Base-by-base conservation (phyloP, 2,329 filamentous ascomycete genomes). In the Colletotrichum camelliae region DNA sequence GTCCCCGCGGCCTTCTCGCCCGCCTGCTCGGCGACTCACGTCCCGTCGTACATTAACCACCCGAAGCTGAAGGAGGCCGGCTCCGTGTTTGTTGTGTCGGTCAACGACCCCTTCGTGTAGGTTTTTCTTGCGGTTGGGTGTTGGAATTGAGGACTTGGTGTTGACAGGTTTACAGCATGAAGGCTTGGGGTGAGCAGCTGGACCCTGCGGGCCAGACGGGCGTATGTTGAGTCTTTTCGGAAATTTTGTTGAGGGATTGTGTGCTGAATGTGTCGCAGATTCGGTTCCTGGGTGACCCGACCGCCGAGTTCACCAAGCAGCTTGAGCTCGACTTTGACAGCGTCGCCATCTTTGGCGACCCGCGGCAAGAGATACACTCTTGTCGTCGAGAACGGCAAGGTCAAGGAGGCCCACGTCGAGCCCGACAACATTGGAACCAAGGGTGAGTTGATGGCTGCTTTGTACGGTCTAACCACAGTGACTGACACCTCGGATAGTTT, bases 91-190 rank as follows among this genome's bases (percentile, higher is more conserved):
- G 95, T 98, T 55, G 92, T 98, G 72, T 93, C 94, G 18, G 96
- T 98, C 83, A 98, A 98, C 83, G 96, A 98, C 84, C 92, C 96
- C 24, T 98, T 98, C 84, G 96, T 98, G 94, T 97, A 89, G 86
- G 94, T 87, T 87, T 35, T 16, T 15, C 7, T 12, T 4, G 27
- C 4, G 13, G 52, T 31, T 33, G 2, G n/a, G n/a, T 43, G 10
- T n/a, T 27, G 7, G 31, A 67, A 37, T 21, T 67, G 67, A 48
- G 66, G 39, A 69, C 78, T 16, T 80, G 37, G 61, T 57, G 60
- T 37, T 75, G 52, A 73, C 43, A 18, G 16, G 10, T 35, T 74
- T n/a, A 60, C 61, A 97, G 95, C 61, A 98, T 96, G 91, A 97
- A 97, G 86, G 96, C 96, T 7, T 98, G 96, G 96, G 93, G 87